A percentile compares a stretch with the other conserved stretches of the same genome.
These are phyloP conservation scores for Plasmodium knowlesi DNA, from an alignment of 169 alveolate genomes.

Conservation along the genomic window DNA sequence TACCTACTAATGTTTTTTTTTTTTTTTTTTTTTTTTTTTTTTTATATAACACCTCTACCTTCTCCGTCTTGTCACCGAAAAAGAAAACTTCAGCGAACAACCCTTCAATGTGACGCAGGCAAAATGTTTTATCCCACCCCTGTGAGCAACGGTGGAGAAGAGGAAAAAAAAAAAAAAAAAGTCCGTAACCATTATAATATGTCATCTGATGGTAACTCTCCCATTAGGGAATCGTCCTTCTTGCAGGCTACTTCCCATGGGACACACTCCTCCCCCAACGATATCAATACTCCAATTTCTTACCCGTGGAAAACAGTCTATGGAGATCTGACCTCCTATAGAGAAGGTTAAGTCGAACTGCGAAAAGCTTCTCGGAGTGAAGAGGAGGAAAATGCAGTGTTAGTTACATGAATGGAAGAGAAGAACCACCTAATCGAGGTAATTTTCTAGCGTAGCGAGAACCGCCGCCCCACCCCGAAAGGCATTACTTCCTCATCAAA, in stretches of 20 bases:
- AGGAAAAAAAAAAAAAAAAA: too few species aligned
- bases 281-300: not conserved
- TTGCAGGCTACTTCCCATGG: not conserved
- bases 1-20: not conserved
- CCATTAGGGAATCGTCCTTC: not conserved
- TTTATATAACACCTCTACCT: constrained; percentile 25
- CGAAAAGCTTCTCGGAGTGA: constrained; percentile 82
- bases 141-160: not conserved
- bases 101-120: constrained; percentile 88
- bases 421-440: constrained; percentile 84
- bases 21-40: too few species aligned
- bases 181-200: not conserved
- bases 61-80: constrained; percentile 94
- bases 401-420: constrained; percentile 80
- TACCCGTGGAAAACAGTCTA: constrained; percentile 95
- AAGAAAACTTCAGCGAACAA: constrained; percentile 91
- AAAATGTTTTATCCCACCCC: constrained; percentile 96
- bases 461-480: constrained; percentile 53
- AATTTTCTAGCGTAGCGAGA: not conserved
- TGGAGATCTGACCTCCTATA: constrained; percentile 97
- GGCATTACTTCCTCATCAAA: constrained; percentile 31
- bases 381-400: constrained; percentile 85
- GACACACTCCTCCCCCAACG: not conserved
- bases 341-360: constrained; percentile 88
- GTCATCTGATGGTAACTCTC: not conserved